Conservation (phyloP, 495 filamentous ascomycete genomes). For the Xylaria intraflava region DNA sequence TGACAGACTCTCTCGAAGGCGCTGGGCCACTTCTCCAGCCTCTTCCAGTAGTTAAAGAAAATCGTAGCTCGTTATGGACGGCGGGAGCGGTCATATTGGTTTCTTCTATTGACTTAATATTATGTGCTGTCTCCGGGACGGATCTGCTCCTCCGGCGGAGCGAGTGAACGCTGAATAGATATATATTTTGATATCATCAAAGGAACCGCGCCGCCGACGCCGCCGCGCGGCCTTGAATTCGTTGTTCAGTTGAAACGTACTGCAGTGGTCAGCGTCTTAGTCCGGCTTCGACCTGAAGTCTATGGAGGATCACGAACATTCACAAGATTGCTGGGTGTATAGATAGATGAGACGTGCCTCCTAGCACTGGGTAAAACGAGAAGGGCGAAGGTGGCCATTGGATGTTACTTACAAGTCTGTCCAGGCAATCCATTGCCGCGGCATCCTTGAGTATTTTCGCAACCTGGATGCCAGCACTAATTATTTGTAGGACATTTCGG, state of each 20-base stretch:
- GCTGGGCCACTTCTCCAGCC: neutral
- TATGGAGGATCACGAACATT: neutral
- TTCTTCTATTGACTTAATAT: constrained; percentile 17
- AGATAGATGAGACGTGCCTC: neutral
- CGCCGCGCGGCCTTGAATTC: constrained; percentile 60
- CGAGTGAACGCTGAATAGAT: constrained; percentile 1
- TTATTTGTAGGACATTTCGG: constrained; percentile 78
- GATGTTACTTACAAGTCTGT: constrained; percentile 43
- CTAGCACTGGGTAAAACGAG: neutral
- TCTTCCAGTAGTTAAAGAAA: constrained; percentile 7
- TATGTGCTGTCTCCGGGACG: constrained; percentile 6
- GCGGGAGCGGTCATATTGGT: neutral
- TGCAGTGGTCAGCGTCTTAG: constrained; percentile 2
- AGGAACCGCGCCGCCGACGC: constrained; percentile 40
- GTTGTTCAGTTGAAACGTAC: constrained; percentile 60
- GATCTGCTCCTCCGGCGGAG: constrained; percentile 1
- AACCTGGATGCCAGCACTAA: constrained; percentile 80
- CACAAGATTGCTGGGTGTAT: neutral
- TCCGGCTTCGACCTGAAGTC: neutral
- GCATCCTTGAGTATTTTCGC: constrained; percentile 80
- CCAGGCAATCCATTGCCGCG: constrained; percentile 70
- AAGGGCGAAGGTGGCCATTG: constrained; percentile 39
- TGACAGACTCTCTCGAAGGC: neutral
- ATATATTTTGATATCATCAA: constrained; percentile 10
- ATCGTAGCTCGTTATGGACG: constrained; percentile 21